Evolutionary conservation across 441 rosid genomes (phyloP).

Genomic region (Isatis lusitanica): DNA sequence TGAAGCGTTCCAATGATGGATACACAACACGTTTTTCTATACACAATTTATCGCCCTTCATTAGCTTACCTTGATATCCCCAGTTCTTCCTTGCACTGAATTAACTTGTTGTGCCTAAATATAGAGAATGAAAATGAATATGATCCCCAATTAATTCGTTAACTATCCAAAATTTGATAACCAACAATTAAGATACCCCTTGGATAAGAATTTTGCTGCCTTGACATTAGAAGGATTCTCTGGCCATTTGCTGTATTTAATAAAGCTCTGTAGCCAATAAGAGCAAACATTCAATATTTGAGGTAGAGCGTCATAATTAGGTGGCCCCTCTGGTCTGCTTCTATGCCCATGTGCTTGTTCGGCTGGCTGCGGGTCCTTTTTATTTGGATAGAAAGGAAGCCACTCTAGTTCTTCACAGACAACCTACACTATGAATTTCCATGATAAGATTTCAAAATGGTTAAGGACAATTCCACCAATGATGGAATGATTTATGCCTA

Average conservation of each 20-base stretch:
- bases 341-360: slow-evolving; percentile 62
- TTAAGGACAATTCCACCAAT: slow-evolving; percentile 18
- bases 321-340: slow-evolving; percentile 65
- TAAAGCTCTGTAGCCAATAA: slow-evolving; percentile 94
- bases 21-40: not conserved
- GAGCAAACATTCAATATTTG: slow-evolving; percentile 75
- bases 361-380: slow-evolving; percentile 33
- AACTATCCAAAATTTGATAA: slow-evolving; percentile 2
- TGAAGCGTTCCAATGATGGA: slow-evolving; percentile 6
- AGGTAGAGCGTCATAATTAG: slow-evolving; percentile 80
- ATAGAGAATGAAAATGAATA: slow-evolving; percentile 21
- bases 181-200: slow-evolving; percentile 56
- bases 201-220: slow-evolving; percentile 85
- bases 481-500: slow-evolving; percentile 41
- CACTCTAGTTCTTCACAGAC: slow-evolving; percentile 98
- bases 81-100: slow-evolving; percentile 70
- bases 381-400: slow-evolving; percentile 86
- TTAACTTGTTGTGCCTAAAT: slow-evolving; percentile 77
- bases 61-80: slow-evolving; percentile 66
- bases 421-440: slow-evolving; percentile 57
- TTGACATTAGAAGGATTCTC: slow-evolving; percentile 85
- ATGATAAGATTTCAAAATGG: slow-evolving; percentile 28
- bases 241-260: slow-evolving; percentile 94
- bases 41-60: slow-evolving; percentile 16
- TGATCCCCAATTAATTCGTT: not conserved